phyloP scores from a whole-genome alignment of 2,329 filamentous ascomycete genomes.

The Paecilomyces sp. region DNA sequence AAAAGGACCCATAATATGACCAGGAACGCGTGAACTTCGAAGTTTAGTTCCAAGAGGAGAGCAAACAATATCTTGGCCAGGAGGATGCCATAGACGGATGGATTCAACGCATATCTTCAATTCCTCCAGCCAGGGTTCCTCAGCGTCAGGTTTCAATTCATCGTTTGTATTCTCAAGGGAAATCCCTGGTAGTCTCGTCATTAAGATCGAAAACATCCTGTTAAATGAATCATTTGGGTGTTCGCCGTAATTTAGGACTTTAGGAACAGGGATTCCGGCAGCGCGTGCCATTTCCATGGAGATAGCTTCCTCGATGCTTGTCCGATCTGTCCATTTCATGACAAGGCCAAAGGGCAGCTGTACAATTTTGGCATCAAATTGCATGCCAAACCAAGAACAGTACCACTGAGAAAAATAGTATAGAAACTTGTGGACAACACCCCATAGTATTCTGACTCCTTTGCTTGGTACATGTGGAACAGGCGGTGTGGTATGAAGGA shows the following conservation, averaged over 20 bases:
- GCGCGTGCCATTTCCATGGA: constrained; percentile 27
- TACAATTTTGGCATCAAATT: constrained; percentile 18
- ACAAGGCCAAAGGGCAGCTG: constrained; percentile 33
- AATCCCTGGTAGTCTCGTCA: constrained; percentile 34
- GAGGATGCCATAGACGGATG: constrained; percentile 30
- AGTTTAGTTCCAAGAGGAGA: constrained; percentile 24
- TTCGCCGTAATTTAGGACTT: constrained; percentile 25
- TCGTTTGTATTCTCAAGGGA: constrained; percentile 21
- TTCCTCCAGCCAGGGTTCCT: constrained; percentile 26
- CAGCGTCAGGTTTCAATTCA: constrained; percentile 16
- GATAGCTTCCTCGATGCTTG: constrained; percentile 27
- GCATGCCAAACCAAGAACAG: constrained; percentile 18
- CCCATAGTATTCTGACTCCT: constrained; percentile 16
- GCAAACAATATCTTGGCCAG: constrained; percentile 16
- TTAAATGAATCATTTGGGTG: constrained; percentile 14
- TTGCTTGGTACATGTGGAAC: constrained; percentile 13
- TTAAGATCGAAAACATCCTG: constrained; percentile 28
- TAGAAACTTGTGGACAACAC: constrained; percentile 20
- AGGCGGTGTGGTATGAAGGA: constrained; percentile 15
- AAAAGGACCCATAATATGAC: constrained; percentile 25
- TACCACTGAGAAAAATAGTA: constrained; percentile 23
- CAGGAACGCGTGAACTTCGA: constrained; percentile 24
- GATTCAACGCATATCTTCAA: constrained; percentile 24
- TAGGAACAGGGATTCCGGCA: constrained; percentile 29
- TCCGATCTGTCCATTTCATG: constrained; percentile 32